These are phyloP conservation scores for Guadua angustifolia DNA, from an alignment of 176 grass and related monocot species.

Conservation along the genomic window DNA sequence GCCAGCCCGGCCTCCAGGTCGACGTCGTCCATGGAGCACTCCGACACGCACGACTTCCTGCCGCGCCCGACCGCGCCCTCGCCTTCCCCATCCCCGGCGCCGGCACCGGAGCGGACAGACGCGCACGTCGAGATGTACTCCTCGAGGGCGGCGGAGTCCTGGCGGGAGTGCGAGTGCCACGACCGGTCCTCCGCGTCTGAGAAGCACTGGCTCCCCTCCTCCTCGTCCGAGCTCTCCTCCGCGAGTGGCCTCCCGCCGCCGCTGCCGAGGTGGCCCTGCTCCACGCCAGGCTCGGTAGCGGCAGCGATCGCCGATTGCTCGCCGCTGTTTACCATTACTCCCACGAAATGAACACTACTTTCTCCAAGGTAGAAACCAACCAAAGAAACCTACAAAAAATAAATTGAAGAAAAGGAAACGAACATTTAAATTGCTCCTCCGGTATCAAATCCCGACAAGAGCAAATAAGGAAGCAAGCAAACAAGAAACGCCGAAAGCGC, in stretches of 20 bases:
- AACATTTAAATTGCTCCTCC: slow-evolving; percentile 17
- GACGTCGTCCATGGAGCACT: slow-evolving; percentile 71
- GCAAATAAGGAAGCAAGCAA: slow-evolving; percentile 34
- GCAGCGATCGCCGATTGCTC: slow-evolving; percentile 34
- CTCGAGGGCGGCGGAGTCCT: slow-evolving; percentile 54
- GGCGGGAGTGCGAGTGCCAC: slow-evolving; percentile 64
- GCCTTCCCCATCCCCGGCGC: slow-evolving; percentile 12
- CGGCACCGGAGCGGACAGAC: slow-evolving; percentile 37
- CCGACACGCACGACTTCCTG: slow-evolving; percentile 77
- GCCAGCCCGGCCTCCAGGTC: slow-evolving; percentile 74
- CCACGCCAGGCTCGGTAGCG: slow-evolving; percentile 25
- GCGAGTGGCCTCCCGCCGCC: not conserved
- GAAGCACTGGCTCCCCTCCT: slow-evolving; percentile 69
- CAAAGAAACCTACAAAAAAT: slow-evolving; percentile 2
- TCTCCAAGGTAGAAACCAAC: not conserved
- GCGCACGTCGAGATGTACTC: slow-evolving; percentile 48
- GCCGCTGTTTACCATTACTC: slow-evolving; percentile 41
- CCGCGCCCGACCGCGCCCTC: slow-evolving; percentile 28
- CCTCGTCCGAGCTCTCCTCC: slow-evolving; percentile 37
- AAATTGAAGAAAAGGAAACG: slow-evolving; percentile 29
- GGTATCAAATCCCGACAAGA: slow-evolving; percentile 19
- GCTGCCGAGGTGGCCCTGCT: slow-evolving; percentile 27
- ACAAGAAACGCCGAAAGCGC: slow-evolving; percentile 51
- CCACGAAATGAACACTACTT: not conserved
- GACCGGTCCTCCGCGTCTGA: slow-evolving; percentile 75